These are phyloP conservation scores for Ceratocystis smalleyi DNA, from an alignment of 2,329 filamentous ascomycete species.

Conservation along the genomic window DNA sequence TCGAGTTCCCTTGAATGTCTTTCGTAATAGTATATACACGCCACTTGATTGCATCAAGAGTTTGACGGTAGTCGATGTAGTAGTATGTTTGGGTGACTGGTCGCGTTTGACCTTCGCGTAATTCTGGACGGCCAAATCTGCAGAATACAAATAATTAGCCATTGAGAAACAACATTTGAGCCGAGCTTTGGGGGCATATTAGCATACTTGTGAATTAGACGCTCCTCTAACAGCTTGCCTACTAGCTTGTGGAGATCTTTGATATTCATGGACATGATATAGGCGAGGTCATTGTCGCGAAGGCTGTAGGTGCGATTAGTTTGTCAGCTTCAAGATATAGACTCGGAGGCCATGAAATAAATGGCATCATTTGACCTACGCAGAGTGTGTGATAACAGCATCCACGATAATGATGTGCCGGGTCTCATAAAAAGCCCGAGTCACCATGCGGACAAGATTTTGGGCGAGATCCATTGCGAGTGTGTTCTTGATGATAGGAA, in stretches of 20 bases:
- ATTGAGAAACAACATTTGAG: constrained; percentile 25
- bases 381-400: constrained; percentile 68
- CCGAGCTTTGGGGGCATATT: constrained; percentile 38
- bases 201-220: constrained; percentile 39
- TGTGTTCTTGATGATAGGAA: background rate
- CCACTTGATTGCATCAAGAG: constrained; percentile 94
- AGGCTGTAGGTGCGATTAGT: constrained; percentile 48
- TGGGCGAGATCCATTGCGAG: constrained; percentile 40
- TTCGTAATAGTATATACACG: constrained; percentile 78
- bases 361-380: constrained; percentile 30
- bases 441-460: constrained; percentile 70
- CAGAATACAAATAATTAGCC: background rate
- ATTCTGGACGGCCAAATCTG: constrained; percentile 41
- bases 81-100: constrained; percentile 85
- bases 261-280: constrained; percentile 73
- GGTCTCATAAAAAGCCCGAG: constrained; percentile 73
- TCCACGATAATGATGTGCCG: constrained; percentile 75
- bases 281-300: constrained; percentile 73
- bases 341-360: background rate
- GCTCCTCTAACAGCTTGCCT: constrained; percentile 69
- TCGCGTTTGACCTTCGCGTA: constrained; percentile 65
- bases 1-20: constrained; percentile 68
- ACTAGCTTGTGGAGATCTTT: constrained; percentile 87
- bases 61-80: constrained; percentile 87
- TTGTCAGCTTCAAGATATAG: constrained; percentile 46